Evolutionary conservation across 140 eudicot species (phyloP).

Genomic region (Ambrosia hybrid): DNA sequence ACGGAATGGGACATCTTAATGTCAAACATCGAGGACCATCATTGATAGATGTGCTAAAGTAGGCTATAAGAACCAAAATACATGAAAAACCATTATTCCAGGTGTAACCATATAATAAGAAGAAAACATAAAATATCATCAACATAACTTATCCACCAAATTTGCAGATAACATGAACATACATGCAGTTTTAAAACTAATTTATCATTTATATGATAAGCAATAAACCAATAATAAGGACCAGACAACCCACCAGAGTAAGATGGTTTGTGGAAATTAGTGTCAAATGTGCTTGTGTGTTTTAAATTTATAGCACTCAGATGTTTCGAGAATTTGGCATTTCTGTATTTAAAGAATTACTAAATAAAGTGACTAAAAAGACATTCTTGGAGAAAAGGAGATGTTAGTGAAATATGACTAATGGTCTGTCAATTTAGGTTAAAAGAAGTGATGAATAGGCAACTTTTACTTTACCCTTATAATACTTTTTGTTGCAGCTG

Average conservation of each 20-base stretch:
- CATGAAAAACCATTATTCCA: conserved; percentile 31
- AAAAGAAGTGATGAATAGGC: too few relatives aligned
- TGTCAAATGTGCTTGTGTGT: neutral
- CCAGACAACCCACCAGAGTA: neutral
- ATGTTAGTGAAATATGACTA: too few relatives aligned
- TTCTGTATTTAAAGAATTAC: too few relatives aligned
- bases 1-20: conserved; percentile 54
- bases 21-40: conserved; percentile 65
- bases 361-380: too few relatives aligned
- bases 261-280: too few relatives aligned
- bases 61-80: too few relatives aligned
- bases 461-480: too few relatives aligned
- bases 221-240: neutral
- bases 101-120: conserved; percentile 12
- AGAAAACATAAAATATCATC: neutral
- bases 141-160: neutral
- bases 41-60: neutral
- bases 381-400: neutral
- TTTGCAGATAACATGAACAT: conserved; percentile 4
- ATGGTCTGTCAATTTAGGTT: too few relatives aligned
- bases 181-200: neutral
- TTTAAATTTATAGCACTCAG: neutral
- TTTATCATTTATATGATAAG: neutral
- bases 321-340: neutral
- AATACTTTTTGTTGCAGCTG: too few relatives aligned